These are phyloP conservation scores for Ceratobasidium papillatum DNA, from an alignment of 1,284 basidiomycete genomes.

Conservation along the genomic window DNA sequence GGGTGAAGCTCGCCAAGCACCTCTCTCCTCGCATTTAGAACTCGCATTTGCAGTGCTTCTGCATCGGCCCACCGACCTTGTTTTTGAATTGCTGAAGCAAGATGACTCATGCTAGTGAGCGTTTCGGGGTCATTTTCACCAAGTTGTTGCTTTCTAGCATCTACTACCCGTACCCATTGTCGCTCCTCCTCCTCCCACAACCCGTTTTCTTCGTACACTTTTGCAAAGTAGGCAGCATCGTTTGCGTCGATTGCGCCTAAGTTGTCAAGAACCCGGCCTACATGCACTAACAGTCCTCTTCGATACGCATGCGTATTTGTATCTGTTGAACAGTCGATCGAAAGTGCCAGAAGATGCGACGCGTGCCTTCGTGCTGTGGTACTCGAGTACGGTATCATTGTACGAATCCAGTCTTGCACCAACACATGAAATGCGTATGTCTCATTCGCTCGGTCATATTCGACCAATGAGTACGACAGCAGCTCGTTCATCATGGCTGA, in stretches of 20 bases:
- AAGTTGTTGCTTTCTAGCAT: not conserved
- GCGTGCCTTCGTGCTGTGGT: not conserved
- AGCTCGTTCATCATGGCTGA: not conserved
- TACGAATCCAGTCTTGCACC: not conserved
- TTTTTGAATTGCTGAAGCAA: not conserved
- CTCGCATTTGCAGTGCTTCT: not conserved
- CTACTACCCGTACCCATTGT: not conserved
- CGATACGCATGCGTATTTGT: not conserved
- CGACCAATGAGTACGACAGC: not conserved
- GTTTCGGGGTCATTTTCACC: not conserved
- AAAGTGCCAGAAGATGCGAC: not conserved
- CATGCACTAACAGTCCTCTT: not conserved
- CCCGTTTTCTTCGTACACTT: not conserved
- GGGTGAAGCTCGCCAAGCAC: not conserved
- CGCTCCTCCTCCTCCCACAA: not conserved
- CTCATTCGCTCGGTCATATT: not conserved
- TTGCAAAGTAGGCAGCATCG: not conserved
- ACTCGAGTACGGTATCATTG: not conserved
- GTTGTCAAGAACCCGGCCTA: not conserved
- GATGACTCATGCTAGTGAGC: not conserved
- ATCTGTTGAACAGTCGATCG: not conserved
- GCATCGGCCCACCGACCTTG: not conserved
- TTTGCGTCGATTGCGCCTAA: not conserved
- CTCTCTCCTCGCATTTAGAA: not conserved
- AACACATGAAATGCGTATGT: not conserved